Percentiles rank a stretch among this genome's conserved stretches.
Conservation (phyloP, 2,329 filamentous ascomycete genomes). For the Fonsecaea pedrosoi region DNA sequence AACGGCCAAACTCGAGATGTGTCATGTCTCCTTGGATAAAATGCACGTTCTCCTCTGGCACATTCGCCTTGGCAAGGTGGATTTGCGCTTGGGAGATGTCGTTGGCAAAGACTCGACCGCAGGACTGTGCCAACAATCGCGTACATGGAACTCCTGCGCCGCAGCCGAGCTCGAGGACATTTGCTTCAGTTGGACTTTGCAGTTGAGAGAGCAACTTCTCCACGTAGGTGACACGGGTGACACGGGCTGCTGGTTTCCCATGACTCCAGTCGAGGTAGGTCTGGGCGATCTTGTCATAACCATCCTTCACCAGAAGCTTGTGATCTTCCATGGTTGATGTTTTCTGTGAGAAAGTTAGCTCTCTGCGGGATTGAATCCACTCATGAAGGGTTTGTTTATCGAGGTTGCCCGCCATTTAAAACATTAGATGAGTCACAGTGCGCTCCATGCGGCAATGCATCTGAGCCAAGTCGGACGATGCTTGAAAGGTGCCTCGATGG, state of each 20-base stretch:
- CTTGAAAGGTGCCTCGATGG: background rate
- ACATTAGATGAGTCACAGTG: background rate
- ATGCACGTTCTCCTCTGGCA: conserved; percentile 38
- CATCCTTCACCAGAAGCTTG: conserved; percentile 24
- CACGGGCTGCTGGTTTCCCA: conserved; percentile 41
- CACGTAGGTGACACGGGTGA: conserved; percentile 46
- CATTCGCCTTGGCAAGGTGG: conserved; percentile 43
- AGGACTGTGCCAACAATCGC: conserved; percentile 31
- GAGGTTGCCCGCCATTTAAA: background rate
- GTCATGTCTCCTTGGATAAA: conserved; percentile 54
- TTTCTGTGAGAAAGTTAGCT: background rate
- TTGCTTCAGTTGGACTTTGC: conserved; percentile 16
- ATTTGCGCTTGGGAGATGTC: conserved; percentile 53
- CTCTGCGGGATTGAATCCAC: background rate
- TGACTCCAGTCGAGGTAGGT: conserved; percentile 49
- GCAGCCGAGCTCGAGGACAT: conserved; percentile 52
- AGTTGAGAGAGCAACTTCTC: conserved; percentile 42
- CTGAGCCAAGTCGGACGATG: background rate
- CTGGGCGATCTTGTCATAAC: conserved; percentile 48
- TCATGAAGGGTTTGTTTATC: background rate
- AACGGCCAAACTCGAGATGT: conserved; percentile 44
- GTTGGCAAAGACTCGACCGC: conserved; percentile 49
- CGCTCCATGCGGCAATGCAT: background rate
- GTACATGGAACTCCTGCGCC: conserved; percentile 49
- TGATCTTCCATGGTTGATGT: conserved; percentile 1